Base-by-base conservation (phyloP, 1,284 basidiomycete species). In the Ceratobasidium sp. region DNA sequence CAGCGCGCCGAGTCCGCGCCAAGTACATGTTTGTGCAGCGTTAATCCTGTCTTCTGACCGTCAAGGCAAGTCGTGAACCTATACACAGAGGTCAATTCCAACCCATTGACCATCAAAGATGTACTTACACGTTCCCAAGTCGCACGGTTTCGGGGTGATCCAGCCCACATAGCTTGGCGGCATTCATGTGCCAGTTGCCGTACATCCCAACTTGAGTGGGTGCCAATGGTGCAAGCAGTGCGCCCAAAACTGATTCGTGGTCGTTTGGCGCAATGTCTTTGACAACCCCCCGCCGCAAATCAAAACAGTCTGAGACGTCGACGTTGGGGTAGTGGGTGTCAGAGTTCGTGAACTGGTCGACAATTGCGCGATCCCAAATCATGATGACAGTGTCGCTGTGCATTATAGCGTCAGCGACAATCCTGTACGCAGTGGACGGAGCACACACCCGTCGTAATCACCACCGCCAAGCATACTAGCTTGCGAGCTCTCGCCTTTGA, bases 121-220 rank as follows among this genome's bases (percentile, higher is more conserved):
- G 19, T 53, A 39, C 58, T 53, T 34, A 72, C 69, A 72, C 24
- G 46, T 72, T 72, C n/a, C 69, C 69, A 29, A 72, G 69, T 19
- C 53, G 46, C 2, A 72, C 58, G 11, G 69, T 53, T 19, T 61
- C 69, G 2, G 51, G 56, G 27, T 72, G n/a, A 31, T 72, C 69
- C 1, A 72, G 58, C 8, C 69, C 69, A 9, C 24, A 24, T 22
- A 51, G 11, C 22, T 62, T 72, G 1, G 69, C 53, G 1, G 58
- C 69, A 1, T 39, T 1, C 39, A 41, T 37, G n/a, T 72, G 69
- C 69, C 69, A 72, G 7, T 62, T 72, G 9, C 69, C 69, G 34
- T 72, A 72, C 69, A 72, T 72, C 29, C 69, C 69, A 5, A 72
- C 69, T n/a, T 72, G 69, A 27, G 2, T 53, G 16, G 69, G 69